phyloP scores from a whole-genome alignment of 2,329 filamentous ascomycete species.

The Ophiostoma ips region DNA sequence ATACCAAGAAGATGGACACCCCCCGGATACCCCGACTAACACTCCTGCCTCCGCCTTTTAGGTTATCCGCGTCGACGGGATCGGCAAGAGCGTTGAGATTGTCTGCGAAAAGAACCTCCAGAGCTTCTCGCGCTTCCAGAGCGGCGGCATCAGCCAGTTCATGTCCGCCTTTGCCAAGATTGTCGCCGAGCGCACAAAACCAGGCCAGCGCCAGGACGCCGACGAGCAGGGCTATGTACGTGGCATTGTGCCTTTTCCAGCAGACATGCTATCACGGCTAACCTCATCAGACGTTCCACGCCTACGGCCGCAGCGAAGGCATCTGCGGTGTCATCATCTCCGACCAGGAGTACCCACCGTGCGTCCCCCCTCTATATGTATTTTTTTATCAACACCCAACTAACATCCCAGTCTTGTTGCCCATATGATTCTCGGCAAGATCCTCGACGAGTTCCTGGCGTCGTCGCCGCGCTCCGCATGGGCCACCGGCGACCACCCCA shows the following conservation, averaged over 20 bases:
- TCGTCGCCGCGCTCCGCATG: constrained; percentile 53
- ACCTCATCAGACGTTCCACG: constrained; percentile 51
- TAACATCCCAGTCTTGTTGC: constrained; percentile 51
- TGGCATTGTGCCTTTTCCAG: background rate
- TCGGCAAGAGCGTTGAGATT: constrained; percentile 9
- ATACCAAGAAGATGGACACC: too few species aligned
- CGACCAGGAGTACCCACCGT: constrained; percentile 57
- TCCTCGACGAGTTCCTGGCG: constrained; percentile 74
- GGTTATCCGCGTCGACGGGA: constrained; percentile 63
- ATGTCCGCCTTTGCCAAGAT: constrained; percentile 79
- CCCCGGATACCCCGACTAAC: constrained; percentile 3
- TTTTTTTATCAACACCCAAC: background rate
- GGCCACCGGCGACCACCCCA: constrained; percentile 36
- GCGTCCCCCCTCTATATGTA: background rate
- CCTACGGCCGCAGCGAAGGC: constrained; percentile 61
- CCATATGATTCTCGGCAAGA: constrained; percentile 74
- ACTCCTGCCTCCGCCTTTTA: constrained; percentile 23
- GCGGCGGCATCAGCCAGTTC: constrained; percentile 26
- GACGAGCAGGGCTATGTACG: constrained; percentile 48
- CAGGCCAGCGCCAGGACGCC: constrained; percentile 76
- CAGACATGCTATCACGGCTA: background rate
- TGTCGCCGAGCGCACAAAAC: constrained; percentile 58
- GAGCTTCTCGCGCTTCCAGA: constrained; percentile 68
- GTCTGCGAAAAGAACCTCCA: constrained; percentile 60
- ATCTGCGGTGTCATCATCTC: constrained; percentile 66